Evolutionary conservation across 1,284 basidiomycete species (phyloP).

Genomic region (Tilletia setariae): DNA sequence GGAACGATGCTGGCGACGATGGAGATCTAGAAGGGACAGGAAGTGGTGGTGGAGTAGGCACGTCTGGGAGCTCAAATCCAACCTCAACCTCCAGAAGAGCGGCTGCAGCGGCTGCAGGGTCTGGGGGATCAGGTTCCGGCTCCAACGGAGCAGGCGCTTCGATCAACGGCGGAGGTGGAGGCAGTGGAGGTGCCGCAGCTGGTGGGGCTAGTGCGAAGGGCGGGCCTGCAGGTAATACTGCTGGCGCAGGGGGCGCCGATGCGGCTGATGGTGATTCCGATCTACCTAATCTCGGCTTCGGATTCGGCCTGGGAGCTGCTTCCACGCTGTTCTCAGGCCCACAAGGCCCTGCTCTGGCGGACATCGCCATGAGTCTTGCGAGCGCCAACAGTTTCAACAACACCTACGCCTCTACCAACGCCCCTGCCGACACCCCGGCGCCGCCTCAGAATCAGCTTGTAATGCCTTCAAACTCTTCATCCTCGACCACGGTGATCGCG

Average conservation of each 20-base stretch:
- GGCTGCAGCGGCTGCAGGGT: conserved; percentile 6
- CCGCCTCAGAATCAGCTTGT: neutral
- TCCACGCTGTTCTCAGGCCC: conserved; percentile 1
- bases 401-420: neutral
- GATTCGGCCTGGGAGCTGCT: neutral
- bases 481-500: no score
- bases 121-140: neutral
- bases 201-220: neutral
- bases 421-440: neutral
- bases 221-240: neutral
- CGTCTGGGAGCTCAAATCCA: neutral
- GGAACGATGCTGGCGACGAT: neutral
- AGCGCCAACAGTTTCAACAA: neutral
- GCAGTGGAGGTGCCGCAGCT: neutral
- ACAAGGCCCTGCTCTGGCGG: neutral
- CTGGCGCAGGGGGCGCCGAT: neutral
- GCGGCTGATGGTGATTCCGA: neutral
- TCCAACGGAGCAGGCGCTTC: neutral
- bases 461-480: no score
- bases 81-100: conserved; percentile 25
- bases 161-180: neutral
- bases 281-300: conserved; percentile 7
- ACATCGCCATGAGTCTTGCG: conserved; percentile 4
- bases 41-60: neutral
- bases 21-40: neutral